Base-by-base conservation (phyloP, 352 stramenopile species). In the Globisporangium paddicum region DNA sequence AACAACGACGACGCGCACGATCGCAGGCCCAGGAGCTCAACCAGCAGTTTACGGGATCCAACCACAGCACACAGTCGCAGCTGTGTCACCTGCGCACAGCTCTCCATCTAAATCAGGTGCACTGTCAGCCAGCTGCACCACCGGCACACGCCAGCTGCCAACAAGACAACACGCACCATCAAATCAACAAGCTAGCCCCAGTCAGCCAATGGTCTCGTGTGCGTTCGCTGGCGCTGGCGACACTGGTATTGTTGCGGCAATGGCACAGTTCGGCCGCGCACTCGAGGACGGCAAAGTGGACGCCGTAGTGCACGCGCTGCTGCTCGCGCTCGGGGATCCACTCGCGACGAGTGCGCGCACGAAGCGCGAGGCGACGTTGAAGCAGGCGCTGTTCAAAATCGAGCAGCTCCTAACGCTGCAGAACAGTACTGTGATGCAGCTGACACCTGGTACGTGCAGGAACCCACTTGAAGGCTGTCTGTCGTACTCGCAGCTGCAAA, bases 401-500 rank as follows among this genome's bases (percentile, higher is more conserved):
- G 49, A 61, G 23, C 30, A 58, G 45, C 11, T 69, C n/a, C 23
- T 69, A 1, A 21, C 28, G 16, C 18, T 55, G 30, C 63, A 73
- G 50, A 19, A 25, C 14, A 51, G 28, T 16, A 23, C 45, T 1
- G 47, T 63, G 2, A 47, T 66, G 19, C 44, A 35, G 23, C 18
- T 70, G 13, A 25, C 37, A 0, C 48, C 62, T 10, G 58, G 62
- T 6, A 18, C 70, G 23, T 56, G 52, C 1, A 6, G 2, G 1
- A 37, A 52, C 34, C 14, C 32, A 18, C 49, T 30, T 3, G 11
- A 37, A 13, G 54, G 58, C 21, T 56, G 53, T 26, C 53, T 85
- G 51, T 83, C 72, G 48, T 87, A 82, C 46, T 44, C 73, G 23
- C 75, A 86, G 57, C 49, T 84, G 58, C 75, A 88, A 32, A 86